phyloP scores from a whole-genome alignment of 1,284 basidiomycete species.

The Sutorius eximius region DNA sequence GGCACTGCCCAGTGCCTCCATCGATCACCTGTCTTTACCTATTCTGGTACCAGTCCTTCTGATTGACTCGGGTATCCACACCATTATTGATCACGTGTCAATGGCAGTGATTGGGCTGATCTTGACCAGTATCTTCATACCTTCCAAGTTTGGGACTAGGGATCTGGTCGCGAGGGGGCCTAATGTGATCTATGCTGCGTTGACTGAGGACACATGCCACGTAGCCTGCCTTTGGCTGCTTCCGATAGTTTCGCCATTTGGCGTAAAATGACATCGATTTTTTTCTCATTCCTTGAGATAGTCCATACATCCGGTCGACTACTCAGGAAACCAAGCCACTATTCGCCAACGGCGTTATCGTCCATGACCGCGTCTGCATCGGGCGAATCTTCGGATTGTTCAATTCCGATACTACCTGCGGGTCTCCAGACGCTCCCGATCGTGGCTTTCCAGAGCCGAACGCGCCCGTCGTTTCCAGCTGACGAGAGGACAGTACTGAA shows the following conservation, averaged over 20 bases:
- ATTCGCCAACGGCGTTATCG: constrained; percentile 28
- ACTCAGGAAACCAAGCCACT: background rate
- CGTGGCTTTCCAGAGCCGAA: constrained; percentile 87
- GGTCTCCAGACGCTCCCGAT: constrained; percentile 73
- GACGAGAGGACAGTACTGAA: constrained; percentile 84
- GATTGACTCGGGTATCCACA: background rate
- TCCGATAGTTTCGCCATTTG: background rate
- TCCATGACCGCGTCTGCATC: constrained; percentile 36
- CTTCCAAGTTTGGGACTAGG: background rate
- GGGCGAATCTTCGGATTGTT: constrained; percentile 63
- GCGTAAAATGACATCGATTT: background rate
- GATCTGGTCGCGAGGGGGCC: background rate
- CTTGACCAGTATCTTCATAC: background rate
- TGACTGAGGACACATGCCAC: background rate
- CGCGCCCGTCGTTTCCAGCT: constrained; percentile 85
- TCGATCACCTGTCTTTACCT: background rate
- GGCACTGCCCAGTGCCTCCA: background rate
- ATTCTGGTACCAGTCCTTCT: background rate
- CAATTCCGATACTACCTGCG: constrained; percentile 75
- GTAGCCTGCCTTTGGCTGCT: background rate
- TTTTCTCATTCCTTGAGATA: background rate
- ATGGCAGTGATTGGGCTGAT: background rate
- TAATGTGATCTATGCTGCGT: background rate
- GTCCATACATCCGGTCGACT: background rate
- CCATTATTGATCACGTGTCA: background rate